Conservation (phyloP, 2,329 filamentous ascomycete species). For the Capronia americana region DNA sequence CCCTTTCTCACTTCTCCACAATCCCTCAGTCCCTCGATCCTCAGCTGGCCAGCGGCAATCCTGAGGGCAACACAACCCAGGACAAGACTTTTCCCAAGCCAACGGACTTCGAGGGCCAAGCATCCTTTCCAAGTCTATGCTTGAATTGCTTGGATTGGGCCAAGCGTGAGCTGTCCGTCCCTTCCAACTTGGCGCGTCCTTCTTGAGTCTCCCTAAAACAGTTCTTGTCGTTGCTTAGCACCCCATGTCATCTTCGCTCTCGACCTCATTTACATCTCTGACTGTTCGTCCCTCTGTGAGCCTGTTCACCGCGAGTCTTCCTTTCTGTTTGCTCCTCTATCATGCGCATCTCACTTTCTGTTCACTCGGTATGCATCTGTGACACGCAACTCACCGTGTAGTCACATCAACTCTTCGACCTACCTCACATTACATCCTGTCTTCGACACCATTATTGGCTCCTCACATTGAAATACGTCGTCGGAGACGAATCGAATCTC, state of each 20-base stretch:
- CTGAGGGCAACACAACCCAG: conserved; percentile 16
- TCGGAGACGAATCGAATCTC: not conserved
- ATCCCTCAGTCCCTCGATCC: not conserved
- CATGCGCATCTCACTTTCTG: not conserved
- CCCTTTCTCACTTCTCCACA: conserved; percentile 15
- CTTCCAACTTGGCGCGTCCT: conserved; percentile 1
- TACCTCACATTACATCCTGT: not conserved
- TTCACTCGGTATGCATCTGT: not conserved
- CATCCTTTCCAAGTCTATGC: conserved; percentile 15
- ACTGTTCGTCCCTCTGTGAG: not conserved
- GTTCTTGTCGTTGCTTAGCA: conserved; percentile 11
- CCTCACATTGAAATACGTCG: not conserved
- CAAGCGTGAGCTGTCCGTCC: conserved; percentile 5
- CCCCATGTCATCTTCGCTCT: conserved; percentile 3
- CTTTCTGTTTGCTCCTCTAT: conserved; percentile 4
- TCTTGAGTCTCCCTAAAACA: conserved; percentile 3
- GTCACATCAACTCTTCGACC: not conserved
- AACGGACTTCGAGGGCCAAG: conserved; percentile 7
- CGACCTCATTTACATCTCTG: not conserved
- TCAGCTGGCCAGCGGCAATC: not conserved
- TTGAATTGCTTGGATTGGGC: conserved; percentile 5
- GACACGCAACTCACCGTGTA: conserved; percentile 1
- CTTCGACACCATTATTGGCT: not conserved
- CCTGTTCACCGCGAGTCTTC: not conserved
- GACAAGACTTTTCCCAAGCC: conserved; percentile 11